phyloP scores from a whole-genome alignment of 495 filamentous ascomycete genomes.

The Penicillium longicatenatum region DNA sequence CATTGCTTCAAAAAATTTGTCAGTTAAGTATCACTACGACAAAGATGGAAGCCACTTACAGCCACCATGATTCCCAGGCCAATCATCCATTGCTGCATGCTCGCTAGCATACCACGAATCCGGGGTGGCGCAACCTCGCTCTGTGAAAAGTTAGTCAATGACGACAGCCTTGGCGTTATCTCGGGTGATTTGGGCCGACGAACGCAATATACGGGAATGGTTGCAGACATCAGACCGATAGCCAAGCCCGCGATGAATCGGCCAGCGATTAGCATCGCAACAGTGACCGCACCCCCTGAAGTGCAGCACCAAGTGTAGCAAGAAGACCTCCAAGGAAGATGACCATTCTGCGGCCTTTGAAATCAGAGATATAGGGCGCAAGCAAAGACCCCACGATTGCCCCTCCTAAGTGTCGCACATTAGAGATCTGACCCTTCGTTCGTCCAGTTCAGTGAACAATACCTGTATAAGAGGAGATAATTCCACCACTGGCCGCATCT shows the following conservation, averaged over 20 bases:
- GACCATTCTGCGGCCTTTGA: constrained; percentile 45
- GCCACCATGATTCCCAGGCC: constrained; percentile 51
- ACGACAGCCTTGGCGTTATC: too few species aligned
- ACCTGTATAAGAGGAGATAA: constrained; percentile 55
- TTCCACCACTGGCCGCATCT: constrained; percentile 48
- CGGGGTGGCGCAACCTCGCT: constrained; percentile 34
- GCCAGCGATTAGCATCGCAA: constrained; percentile 57
- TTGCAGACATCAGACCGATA: constrained; percentile 53
- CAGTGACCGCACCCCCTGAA: constrained; percentile 52
- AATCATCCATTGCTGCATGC: constrained; percentile 48
- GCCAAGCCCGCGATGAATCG: constrained; percentile 52
- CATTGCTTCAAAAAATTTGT: constrained; percentile 34
- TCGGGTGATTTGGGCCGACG: background rate
- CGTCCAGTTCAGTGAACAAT: constrained; percentile 7
- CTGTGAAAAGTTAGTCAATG: constrained; percentile 23
- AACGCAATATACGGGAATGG: constrained; percentile 52
- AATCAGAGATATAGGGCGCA: constrained; percentile 48
- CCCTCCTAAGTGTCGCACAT: constrained; percentile 23
- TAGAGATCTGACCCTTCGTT: constrained; percentile 10
- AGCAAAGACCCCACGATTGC: constrained; percentile 55
- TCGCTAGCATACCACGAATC: constrained; percentile 27
- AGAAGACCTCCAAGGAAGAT: constrained; percentile 52
- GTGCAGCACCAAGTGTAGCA: constrained; percentile 47
- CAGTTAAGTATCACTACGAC: background rate
- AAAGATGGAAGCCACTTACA: constrained; percentile 34